Conservation (phyloP, 1,284 basidiomycete species). For the Psilocybe mexicana region DNA sequence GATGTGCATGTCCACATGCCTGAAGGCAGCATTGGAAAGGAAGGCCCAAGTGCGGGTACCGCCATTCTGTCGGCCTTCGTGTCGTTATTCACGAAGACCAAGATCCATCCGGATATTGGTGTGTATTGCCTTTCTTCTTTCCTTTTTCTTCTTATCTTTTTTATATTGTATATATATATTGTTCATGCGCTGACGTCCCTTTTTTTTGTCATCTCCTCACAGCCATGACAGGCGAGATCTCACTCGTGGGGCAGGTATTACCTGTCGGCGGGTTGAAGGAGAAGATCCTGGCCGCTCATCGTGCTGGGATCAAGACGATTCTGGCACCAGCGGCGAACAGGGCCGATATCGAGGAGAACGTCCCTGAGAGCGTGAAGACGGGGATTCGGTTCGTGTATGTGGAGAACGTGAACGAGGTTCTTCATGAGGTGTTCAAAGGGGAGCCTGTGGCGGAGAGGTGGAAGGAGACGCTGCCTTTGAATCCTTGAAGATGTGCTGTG, state of each 20-base stretch:
- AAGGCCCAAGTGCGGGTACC: slow-evolving; percentile 95
- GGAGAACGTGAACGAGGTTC: slow-evolving; percentile 85
- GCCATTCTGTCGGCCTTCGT: slow-evolving; percentile 92
- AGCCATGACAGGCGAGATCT: slow-evolving; percentile 97
- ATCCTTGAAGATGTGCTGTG: background rate
- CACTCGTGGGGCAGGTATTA: slow-evolving; percentile 88
- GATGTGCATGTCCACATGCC: slow-evolving; percentile 97
- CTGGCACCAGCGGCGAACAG: slow-evolving; percentile 86
- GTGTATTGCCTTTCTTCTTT: slow-evolving; percentile 27
- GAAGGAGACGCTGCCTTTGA: slow-evolving; percentile 7
- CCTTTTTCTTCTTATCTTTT: background rate
- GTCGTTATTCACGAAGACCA: slow-evolving; percentile 84
- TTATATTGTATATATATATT: too few relatives aligned
- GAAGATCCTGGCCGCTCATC: slow-evolving; percentile 93
- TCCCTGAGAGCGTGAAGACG: slow-evolving; percentile 90
- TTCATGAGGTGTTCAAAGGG: slow-evolving; percentile 81
- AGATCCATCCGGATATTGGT: slow-evolving; percentile 87
- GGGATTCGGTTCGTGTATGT: slow-evolving; percentile 94
- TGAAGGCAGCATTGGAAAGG: slow-evolving; percentile 96
- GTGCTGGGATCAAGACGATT: slow-evolving; percentile 91
- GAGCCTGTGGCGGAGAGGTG: slow-evolving; percentile 39
- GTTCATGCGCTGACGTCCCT: background rate
- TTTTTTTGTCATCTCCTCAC: background rate
- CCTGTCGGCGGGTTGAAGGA: slow-evolving; percentile 95
- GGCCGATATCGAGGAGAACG: slow-evolving; percentile 94